Base-by-base conservation (phyloP, 2,329 filamentous ascomycete genomes). In the Hortaea sp. region DNA sequence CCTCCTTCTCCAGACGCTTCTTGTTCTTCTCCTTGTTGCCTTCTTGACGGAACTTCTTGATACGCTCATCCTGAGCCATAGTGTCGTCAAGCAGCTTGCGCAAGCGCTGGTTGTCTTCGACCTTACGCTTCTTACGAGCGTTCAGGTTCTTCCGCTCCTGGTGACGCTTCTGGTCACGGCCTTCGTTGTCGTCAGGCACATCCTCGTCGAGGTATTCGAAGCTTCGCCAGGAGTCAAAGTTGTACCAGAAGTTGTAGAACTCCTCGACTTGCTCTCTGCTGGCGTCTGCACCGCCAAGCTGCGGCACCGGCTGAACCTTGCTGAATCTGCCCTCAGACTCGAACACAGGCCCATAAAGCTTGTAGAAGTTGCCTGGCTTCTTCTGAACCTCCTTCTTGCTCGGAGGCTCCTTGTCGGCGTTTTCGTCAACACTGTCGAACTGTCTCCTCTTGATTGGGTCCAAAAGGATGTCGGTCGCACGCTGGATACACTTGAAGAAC, bases 401-500 rank as follows among this genome's bases (percentile, higher is more conserved):
- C 0, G 94, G 94, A 40, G 90, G 87, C 62, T 94, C 86, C 49
- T 95, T 84, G 48, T 98, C 86, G 53, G 92, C 92, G 58, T 80
- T 82, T 70, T 95, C 89, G 63, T 98, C 92, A 51, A 97, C 89
- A 2, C 88, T 95, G 70, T 98, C 92, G 71, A 85, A 98, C 71
- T 98, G 92, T 49, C 89, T 83, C 52, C 92, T 86, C 74, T 88
- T 94, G 66, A 82, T 76, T 43, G 92, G 92, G 73, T 98, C 92
- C 46, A 88, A 79, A 12, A 98, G 84, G 44, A 97, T 78, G 63
- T 98, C 92, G 60, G 85, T 90, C 48, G 92, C 92, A 71, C 95
- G 95, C 68, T 98, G 94, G 68, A 98, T 98, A 71, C 94, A 98
- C 79, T 98, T 98, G 84, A 98, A 98, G 77, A 98, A 98, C 68